phyloP scores from a whole-genome alignment of 345 rosid genomes.

The Salix caprea region DNA sequence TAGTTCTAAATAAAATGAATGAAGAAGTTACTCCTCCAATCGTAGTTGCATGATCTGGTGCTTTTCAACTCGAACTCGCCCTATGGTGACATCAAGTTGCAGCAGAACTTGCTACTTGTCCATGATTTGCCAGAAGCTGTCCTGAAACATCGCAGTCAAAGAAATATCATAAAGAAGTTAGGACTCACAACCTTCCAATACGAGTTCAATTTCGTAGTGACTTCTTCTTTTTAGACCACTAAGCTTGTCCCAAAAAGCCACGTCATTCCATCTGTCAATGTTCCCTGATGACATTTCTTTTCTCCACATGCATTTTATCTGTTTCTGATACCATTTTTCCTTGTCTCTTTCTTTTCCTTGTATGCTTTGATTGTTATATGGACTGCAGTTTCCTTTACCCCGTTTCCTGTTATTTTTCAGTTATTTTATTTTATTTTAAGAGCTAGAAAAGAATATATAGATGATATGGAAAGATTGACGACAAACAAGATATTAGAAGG shows the following conservation, averaged over 20 bases:
- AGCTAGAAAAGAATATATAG: too few species aligned
- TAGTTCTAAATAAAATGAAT: not conserved
- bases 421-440: too few species aligned
- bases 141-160: not conserved
- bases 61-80: not conserved
- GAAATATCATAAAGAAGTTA: not conserved
- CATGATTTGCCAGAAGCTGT: not conserved
- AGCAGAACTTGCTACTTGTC: not conserved
- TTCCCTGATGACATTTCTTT: conserved; percentile 12
- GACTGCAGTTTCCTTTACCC: not conserved
- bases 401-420: too few species aligned
- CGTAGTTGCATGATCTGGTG: not conserved
- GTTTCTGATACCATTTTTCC: not conserved
- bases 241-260: conserved; percentile 21
- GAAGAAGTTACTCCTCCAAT: not conserved
- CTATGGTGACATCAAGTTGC: not conserved
- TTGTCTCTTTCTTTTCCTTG: not conserved
- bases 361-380: not conserved
- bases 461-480: too few species aligned
- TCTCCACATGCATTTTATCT: not conserved
- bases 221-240: conserved; percentile 1
- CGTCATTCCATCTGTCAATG: conserved; percentile 16
- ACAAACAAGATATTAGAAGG: not conserved
- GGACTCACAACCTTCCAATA: not conserved
- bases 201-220: not conserved